Percentiles rank a stretch among this genome's conserved stretches.
Evolutionary conservation across 306 rosid species (phyloP).

Genomic region (Glycine latifolia): DNA sequence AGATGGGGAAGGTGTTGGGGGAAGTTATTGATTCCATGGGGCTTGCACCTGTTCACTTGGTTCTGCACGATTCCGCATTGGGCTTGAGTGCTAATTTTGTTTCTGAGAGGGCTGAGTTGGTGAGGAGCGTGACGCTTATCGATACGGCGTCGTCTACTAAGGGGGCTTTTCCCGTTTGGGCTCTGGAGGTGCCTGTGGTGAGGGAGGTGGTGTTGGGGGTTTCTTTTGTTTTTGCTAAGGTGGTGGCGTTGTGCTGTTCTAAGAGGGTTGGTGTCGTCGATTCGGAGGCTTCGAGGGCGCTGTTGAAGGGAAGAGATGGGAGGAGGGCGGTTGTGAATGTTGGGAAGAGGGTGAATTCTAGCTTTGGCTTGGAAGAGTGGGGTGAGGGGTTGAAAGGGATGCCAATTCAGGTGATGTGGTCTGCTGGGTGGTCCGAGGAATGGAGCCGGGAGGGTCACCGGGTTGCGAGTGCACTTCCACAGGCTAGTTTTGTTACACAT

Average conservation of each 20-base stretch:
- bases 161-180: conserved; percentile 79
- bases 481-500: conserved; percentile 70
- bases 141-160: conserved; percentile 51
- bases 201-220: conserved; percentile 77
- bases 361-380: conserved; percentile 90
- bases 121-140: conserved; percentile 85
- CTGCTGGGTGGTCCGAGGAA: conserved; percentile 77
- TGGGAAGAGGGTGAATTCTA: conserved; percentile 76
- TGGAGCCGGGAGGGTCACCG: conserved; percentile 85
- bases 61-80: conserved; percentile 84
- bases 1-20: conserved; percentile 75
- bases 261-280: conserved; percentile 58
- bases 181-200: conserved; percentile 64
- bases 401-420: conserved; percentile 89
- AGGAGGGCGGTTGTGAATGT: conserved; percentile 70
- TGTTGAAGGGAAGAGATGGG: conserved; percentile 76
- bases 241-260: conserved; percentile 71
- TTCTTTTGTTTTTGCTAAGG: conserved; percentile 53
- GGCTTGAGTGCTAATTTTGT: conserved; percentile 75
- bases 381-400: conserved; percentile 72
- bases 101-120: conserved; percentile 62
- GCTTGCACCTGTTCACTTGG: conserved; percentile 87
- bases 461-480: conserved; percentile 70
- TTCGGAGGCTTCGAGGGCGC: conserved; percentile 70
- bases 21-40: conserved; percentile 71